Conservation (phyloP, 2,329 filamentous ascomycete genomes). For the Didymella pinodella region DNA sequence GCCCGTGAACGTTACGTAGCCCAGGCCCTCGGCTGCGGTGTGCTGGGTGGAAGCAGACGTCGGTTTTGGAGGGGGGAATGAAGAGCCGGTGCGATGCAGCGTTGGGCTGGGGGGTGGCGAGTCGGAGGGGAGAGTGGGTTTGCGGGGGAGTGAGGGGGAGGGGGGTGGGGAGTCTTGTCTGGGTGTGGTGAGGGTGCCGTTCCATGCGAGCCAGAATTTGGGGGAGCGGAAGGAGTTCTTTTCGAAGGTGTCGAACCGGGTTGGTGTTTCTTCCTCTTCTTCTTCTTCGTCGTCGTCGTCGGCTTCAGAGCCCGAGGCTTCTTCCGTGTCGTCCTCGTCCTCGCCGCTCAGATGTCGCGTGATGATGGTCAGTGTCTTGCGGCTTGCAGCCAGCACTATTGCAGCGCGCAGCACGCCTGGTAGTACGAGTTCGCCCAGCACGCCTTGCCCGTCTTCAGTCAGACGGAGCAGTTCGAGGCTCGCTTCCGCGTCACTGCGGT, state of each 20-base stretch:
- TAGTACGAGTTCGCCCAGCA: conserved; percentile 30
- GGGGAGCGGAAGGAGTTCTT: conserved; percentile 40
- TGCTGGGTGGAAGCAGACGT: neutral
- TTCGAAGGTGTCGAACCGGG: conserved; percentile 34
- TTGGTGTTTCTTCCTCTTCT: neutral
- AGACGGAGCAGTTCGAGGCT: conserved; percentile 32
- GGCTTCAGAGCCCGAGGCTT: conserved; percentile 2
- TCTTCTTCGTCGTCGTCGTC: conserved; percentile 9
- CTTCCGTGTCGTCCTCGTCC: conserved; percentile 10
- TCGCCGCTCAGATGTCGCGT: conserved; percentile 13
- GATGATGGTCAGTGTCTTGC: conserved; percentile 21
- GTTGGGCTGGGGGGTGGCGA: conserved; percentile 7
- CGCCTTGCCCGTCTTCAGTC: conserved; percentile 30
- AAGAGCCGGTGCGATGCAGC: conserved; percentile 3
- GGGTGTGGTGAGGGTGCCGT: conserved; percentile 13
- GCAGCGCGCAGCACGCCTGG: conserved; percentile 26
- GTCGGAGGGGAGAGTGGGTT: neutral
- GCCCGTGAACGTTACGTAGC: conserved; percentile 34
- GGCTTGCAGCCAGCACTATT: conserved; percentile 32
- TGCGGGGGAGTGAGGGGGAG: neutral
- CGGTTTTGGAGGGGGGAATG: conserved; percentile 7
- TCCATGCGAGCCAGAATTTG: conserved; percentile 41
- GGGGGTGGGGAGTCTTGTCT: neutral
- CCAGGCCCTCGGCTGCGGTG: conserved; percentile 16
- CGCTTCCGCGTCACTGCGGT: conserved; percentile 12